Evolutionary conservation across 164 flowering plant species (phyloP).

Genomic region (Platanus orientalis): DNA sequence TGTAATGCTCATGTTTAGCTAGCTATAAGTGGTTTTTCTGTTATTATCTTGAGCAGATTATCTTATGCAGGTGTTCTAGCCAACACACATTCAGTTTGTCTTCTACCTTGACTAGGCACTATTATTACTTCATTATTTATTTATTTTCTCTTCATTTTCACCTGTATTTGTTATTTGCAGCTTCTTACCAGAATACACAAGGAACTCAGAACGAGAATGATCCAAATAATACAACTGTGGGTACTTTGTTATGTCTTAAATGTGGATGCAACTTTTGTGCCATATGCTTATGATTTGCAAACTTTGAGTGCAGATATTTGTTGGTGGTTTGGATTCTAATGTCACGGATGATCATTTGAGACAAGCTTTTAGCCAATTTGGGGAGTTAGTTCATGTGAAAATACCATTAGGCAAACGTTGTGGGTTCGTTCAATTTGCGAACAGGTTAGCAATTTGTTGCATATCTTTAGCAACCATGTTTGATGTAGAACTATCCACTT

Average conservation of each 20-base stretch:
- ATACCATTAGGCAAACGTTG: slow-evolving; percentile 86
- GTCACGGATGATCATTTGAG: slow-evolving; percentile 72
- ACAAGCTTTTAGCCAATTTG: slow-evolving; percentile 63
- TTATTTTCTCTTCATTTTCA: neutral
- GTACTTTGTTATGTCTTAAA: slow-evolving; percentile 31
- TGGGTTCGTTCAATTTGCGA: slow-evolving; percentile 89
- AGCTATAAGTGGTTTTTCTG: no score
- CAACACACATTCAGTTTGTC: neutral
- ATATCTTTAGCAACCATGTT: neutral
- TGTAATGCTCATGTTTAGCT: no score
- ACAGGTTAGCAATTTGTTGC: slow-evolving; percentile 38
- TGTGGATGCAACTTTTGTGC: neutral
- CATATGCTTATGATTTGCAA: slow-evolving; percentile 4
- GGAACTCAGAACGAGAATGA: slow-evolving; percentile 66
- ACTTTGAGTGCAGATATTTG: slow-evolving; percentile 63
- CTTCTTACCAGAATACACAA: slow-evolving; percentile 57
- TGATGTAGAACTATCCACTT: neutral
- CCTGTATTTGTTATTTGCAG: slow-evolving; percentile 40
- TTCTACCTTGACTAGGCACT: neutral
- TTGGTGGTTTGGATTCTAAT: slow-evolving; percentile 73
- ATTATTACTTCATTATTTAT: neutral
- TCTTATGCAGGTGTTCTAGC: no score
- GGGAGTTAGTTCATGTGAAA: slow-evolving; percentile 74
- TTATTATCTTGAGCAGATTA: no score
- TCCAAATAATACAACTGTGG: slow-evolving; percentile 83